These are phyloP conservation scores for Ascochyta rabiei DNA, from an alignment of 2,329 filamentous ascomycete genomes.

Conservation along the genomic window DNA sequence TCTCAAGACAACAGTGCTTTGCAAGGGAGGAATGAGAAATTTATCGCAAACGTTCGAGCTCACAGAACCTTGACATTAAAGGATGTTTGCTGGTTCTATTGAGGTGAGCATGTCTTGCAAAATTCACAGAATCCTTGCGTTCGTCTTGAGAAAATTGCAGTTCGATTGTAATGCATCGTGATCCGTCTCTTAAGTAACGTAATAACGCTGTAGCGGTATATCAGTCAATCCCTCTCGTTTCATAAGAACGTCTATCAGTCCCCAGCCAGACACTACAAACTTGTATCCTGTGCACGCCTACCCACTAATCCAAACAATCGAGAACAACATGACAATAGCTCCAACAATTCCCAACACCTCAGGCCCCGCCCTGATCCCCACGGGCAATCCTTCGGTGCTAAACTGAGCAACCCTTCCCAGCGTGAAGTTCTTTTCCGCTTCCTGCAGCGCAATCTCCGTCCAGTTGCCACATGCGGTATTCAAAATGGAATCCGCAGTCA, in stretches of 20 bases:
- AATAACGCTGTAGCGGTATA: too few relatives aligned
- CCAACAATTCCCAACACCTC: slow-evolving; percentile 25
- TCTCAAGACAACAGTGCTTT: too few relatives aligned
- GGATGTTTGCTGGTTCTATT: too few relatives aligned
- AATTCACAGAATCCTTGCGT: too few relatives aligned
- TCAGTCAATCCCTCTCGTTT: too few relatives aligned
- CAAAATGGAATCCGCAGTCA: slow-evolving; percentile 50
- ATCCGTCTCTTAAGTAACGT: too few relatives aligned
- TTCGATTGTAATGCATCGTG: too few relatives aligned
- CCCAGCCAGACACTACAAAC: not conserved
- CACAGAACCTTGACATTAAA: too few relatives aligned
- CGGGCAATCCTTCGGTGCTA: slow-evolving; percentile 35
- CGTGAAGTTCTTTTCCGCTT: slow-evolving; percentile 55
- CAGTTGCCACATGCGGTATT: slow-evolving; percentile 56
- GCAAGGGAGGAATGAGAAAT: too few relatives aligned
- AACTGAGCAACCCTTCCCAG: slow-evolving; percentile 49
- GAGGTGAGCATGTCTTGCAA: too few relatives aligned
- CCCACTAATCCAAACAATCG: slow-evolving; percentile 29
- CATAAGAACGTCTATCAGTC: not conserved
- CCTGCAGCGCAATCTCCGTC: slow-evolving; percentile 52
- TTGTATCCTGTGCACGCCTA: not conserved
- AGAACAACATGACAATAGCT: slow-evolving; percentile 23
- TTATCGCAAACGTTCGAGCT: too few relatives aligned
- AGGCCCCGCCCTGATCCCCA: slow-evolving; percentile 39
- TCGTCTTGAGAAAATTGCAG: too few relatives aligned